Percentiles rank a stretch among this genome's conserved stretches.
phyloP scores from a whole-genome alignment of 345 rosid species.

The Eucalyptus shirleyi region DNA sequence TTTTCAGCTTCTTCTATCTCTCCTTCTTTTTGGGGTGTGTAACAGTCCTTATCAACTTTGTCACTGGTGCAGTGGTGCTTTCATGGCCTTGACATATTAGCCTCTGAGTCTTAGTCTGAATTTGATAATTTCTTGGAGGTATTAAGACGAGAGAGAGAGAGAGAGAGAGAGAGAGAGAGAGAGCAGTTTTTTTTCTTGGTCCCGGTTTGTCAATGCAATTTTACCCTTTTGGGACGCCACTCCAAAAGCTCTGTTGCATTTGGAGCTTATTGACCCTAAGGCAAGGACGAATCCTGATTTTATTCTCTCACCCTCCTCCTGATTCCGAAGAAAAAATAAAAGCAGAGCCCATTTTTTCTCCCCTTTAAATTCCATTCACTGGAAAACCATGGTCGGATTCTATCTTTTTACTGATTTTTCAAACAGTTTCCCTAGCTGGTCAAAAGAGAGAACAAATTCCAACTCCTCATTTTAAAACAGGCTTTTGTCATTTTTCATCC shows the following conservation, averaged over 20 bases:
- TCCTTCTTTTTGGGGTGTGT: background rate
- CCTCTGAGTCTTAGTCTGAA: background rate
- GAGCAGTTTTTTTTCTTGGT: background rate
- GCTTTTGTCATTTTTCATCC: background rate
- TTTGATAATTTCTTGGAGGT: background rate
- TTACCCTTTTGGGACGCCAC: background rate
- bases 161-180: background rate
- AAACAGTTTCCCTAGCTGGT: background rate
- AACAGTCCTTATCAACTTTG: background rate
- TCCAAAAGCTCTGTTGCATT: background rate
- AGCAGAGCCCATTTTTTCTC: background rate
- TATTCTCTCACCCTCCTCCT: slow-evolving; percentile 16
- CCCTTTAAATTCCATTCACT: background rate
- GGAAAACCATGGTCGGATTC: background rate
- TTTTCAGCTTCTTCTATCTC: background rate
- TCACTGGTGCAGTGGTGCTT: background rate
- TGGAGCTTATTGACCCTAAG: background rate
- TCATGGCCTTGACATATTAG: background rate
- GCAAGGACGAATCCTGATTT: slow-evolving; percentile 34
- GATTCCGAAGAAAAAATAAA: slow-evolving; percentile 1
- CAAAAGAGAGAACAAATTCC: background rate
- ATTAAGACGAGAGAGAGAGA: background rate
- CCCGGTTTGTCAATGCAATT: background rate
- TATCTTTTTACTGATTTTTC: background rate
- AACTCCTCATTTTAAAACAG: background rate